These are phyloP conservation scores for Boletus tylopilopsis DNA, from an alignment of 768 basidiomycete species.

Conservation along the genomic window DNA sequence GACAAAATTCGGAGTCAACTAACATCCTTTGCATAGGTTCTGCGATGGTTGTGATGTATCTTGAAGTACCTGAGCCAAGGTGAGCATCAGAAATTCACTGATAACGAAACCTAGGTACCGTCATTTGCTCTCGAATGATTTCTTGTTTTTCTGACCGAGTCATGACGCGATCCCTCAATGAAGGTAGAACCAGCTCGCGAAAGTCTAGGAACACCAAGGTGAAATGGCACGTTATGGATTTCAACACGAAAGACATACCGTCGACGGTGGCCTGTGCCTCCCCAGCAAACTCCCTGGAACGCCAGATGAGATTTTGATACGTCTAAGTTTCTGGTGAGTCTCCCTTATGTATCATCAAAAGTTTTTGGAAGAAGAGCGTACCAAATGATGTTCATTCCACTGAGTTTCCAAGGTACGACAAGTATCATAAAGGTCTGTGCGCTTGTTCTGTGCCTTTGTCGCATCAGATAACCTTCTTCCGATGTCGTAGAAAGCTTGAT, in stretches of 20 bases:
- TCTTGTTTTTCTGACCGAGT: slow-evolving; percentile 7
- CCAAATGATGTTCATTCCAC: slow-evolving; percentile 16
- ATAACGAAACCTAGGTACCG: not conserved
- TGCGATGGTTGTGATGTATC: slow-evolving; percentile 18
- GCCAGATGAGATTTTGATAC: slow-evolving; percentile 16
- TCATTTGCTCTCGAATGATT: slow-evolving; percentile 15
- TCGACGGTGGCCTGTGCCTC: slow-evolving; percentile 17
- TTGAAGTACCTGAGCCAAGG: slow-evolving; percentile 8
- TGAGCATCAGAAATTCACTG: not conserved
- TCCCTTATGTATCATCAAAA: no score
- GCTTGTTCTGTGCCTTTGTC: slow-evolving; percentile 5
- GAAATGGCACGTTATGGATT: not conserved
- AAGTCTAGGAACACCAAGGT: slow-evolving; percentile 6
- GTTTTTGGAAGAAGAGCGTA: not conserved
- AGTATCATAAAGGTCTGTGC: slow-evolving; percentile 6
- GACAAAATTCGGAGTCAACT: not conserved
- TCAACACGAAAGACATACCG: not conserved
- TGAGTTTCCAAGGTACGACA: slow-evolving; percentile 12
- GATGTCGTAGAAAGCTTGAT: slow-evolving; percentile 13
- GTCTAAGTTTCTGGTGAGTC: slow-evolving; percentile 3
- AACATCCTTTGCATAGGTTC: slow-evolving; percentile 18
- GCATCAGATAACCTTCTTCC: slow-evolving; percentile 5
- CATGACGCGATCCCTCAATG: slow-evolving; percentile 6
- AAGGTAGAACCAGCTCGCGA: slow-evolving; percentile 14
- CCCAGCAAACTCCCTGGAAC: slow-evolving; percentile 19